phyloP scores from a whole-genome alignment of 208 protist species.

The Wallacemonas rigidus region DNA sequence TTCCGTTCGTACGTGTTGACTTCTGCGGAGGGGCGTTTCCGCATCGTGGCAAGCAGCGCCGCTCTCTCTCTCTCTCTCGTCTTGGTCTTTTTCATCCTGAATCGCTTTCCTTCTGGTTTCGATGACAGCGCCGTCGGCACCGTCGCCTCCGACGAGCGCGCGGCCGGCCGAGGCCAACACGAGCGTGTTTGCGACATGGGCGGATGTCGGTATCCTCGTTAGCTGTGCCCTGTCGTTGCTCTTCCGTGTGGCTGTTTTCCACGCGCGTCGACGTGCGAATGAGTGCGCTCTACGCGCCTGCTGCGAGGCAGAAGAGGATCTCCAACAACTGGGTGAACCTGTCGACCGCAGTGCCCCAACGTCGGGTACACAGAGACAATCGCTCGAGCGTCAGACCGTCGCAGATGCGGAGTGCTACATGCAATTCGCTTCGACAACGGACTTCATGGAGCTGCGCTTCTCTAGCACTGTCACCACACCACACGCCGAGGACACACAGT shows the following conservation, averaged over 20 bases:
- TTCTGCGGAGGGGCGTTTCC: too few species aligned
- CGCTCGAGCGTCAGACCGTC: background rate
- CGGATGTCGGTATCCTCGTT: conserved; percentile 29
- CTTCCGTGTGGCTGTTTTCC: conserved; percentile 14
- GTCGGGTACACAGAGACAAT: background rate
- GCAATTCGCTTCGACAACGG: background rate
- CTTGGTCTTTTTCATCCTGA: conserved; percentile 4
- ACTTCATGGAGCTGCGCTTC: background rate
- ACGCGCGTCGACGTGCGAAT: background rate
- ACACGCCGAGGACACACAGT: too few species aligned
- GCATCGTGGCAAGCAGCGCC: too few species aligned
- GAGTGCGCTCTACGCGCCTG: conserved; percentile 1
- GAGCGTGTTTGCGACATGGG: background rate
- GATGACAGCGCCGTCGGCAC: too few species aligned
- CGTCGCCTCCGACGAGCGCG: too few species aligned
- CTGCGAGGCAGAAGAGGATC: conserved; percentile 1
- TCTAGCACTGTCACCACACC: too few species aligned
- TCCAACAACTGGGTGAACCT: background rate
- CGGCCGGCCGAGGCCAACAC: background rate
- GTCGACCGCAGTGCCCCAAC: background rate
- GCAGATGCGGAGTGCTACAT: conserved; percentile 6
- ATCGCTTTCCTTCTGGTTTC: background rate
- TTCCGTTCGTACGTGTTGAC: too few species aligned
- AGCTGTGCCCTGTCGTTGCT: conserved; percentile 30
- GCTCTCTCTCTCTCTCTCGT: background rate